Conservation (phyloP, 2,329 filamentous ascomycete species). For the Fusarium sp. region DNA sequence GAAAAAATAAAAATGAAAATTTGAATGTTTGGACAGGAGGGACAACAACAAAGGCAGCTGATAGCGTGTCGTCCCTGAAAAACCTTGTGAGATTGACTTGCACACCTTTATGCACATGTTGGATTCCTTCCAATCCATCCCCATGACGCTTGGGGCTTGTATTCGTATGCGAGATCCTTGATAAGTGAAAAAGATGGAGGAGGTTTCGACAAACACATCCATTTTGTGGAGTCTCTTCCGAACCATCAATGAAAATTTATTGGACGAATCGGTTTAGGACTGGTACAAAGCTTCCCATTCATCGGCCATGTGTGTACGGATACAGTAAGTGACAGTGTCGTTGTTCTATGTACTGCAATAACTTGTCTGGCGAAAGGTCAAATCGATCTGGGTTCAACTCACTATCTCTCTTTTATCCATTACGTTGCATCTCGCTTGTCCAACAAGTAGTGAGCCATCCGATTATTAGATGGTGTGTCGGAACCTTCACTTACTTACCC, state of each 20-base stretch:
- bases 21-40: background rate
- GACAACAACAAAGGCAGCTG: constrained; percentile 1
- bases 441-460: constrained; percentile 13
- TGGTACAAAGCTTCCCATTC: constrained; percentile 28
- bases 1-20: background rate
- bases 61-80: constrained; percentile 19
- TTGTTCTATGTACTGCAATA: constrained; percentile 5
- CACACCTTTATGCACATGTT: constrained; percentile 20
- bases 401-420: constrained; percentile 5
- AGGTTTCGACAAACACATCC: constrained; percentile 25
- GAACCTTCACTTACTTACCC: constrained; percentile 24
- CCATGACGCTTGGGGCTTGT: constrained; percentile 27
- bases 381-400: constrained; percentile 22
- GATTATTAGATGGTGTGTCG: constrained; percentile 19
- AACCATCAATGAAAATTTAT: constrained; percentile 24
- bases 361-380: constrained; percentile 10
- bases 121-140: constrained; percentile 25
- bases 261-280: constrained; percentile 15
- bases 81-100: constrained; percentile 5
- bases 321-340: constrained; percentile 22
- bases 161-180: constrained; percentile 29
- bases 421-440: constrained; percentile 30
- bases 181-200: constrained; percentile 27
- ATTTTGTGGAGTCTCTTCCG: constrained; percentile 13
- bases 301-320: constrained; percentile 14